Evolutionary conservation across 2,329 filamentous ascomycete genomes (phyloP), one percentile per base, ranked within the genome.

Genomic region (Dactylellina leptospora): DNA sequence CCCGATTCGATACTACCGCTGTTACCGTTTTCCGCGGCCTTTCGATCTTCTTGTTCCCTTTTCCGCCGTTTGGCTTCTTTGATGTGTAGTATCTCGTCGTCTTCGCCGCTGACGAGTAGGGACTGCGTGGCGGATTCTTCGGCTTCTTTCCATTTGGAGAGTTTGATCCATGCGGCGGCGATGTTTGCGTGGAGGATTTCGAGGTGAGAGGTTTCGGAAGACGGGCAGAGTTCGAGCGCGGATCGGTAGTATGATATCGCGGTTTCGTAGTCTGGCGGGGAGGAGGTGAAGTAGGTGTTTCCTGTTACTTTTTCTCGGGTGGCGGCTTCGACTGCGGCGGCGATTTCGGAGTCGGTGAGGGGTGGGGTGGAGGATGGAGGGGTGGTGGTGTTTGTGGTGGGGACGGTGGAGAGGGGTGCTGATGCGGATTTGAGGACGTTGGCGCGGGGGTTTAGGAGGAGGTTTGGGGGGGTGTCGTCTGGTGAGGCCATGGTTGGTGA

Each of bases 291-390:
- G 23, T 68, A 48, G 16, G 47, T 62, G 27, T 73, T 73, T 30
- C 69, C 69, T 10, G 33, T 60, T 3, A 55, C 9, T 16, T 73
- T 73, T 9, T 73, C 59, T 22, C 28, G 36, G 18, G 68, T 42
- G 10, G 55, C 50, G 3, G 42, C 59, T 2, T 45, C 33, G 13
- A 68, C 47, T 4, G 55, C 54, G 9, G 40, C 48, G 30, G 66
- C 78, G 80, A 84, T 82, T 78, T 84, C 82, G 30, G 82, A 80
- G 0, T 81, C 78, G 13, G 81, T 78, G 72, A 83, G 83, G 10
- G 48, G 11, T 1, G 42, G 33, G 1, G 25, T 36, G n/a, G 56
- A 25, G 4, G 56, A 50, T 2, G 23, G 36, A 4, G 25, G 38
- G 2, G 58, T 11, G 6, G 58, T 51, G 13, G 68, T 38, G 23